Evolutionary conservation across 371 early-diverging fungal species (phyloP).

Genomic region (Syncephalastrum monosporum): DNA sequence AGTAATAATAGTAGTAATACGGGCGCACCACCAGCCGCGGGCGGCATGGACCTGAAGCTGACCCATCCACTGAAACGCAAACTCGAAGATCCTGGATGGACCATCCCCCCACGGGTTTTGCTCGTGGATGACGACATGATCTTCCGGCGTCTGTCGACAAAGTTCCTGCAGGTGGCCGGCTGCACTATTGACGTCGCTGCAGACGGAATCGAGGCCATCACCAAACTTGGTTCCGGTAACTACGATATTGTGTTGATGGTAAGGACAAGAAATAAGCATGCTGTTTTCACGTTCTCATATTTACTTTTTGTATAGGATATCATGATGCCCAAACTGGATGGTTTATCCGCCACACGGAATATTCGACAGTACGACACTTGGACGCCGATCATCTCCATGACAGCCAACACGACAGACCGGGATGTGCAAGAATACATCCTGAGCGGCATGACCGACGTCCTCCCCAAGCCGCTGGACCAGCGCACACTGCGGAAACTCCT

Average conservation of each 20-base stretch:
- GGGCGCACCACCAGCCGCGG: too few species aligned
- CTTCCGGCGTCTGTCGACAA: slow-evolving; percentile 61
- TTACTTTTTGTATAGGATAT: slow-evolving; percentile 53
- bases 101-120: slow-evolving; percentile 66
- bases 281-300: background rate
- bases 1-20: too few species aligned
- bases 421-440: slow-evolving; percentile 67
- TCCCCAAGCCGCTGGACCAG: slow-evolving; percentile 72
- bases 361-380: slow-evolving; percentile 73
- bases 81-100: slow-evolving; percentile 49
- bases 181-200: slow-evolving; percentile 73
- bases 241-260: slow-evolving; percentile 82
- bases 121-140: slow-evolving; percentile 77
- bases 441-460: slow-evolving; percentile 81
- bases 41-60: background rate
- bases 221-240: slow-evolving; percentile 54
- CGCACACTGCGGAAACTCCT: slow-evolving; percentile 37
- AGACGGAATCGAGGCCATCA: slow-evolving; percentile 74
- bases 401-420: slow-evolving; percentile 61
- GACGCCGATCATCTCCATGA: slow-evolving; percentile 83
- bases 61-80: slow-evolving; percentile 17
- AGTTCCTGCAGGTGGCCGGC: slow-evolving; percentile 69
- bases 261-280: slow-evolving; percentile 4
- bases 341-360: slow-evolving; percentile 67
- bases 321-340: slow-evolving; percentile 76